Percentiles rank a stretch among this genome's conserved stretches.
These are phyloP conservation scores for Candida anutae DNA, from an alignment of 1,139 yeast species.

Conservation along the genomic window DNA sequence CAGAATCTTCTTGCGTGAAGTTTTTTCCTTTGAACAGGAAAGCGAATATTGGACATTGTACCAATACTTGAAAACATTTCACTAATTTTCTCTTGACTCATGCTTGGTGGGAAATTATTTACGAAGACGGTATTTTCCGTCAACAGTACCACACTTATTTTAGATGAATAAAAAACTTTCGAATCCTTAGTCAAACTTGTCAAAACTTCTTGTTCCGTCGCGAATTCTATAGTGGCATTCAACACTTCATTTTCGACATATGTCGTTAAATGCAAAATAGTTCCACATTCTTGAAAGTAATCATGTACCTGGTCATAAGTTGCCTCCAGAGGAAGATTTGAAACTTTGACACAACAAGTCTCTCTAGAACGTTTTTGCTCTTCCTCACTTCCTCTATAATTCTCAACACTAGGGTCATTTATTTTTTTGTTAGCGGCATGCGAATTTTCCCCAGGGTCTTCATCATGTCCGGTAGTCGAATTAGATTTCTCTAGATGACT, in stretches of 20 bases:
- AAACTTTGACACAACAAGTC: slow-evolving; percentile 41
- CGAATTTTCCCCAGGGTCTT: no score
- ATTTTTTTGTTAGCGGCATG: slow-evolving; percentile 1
- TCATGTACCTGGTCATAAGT: slow-evolving; percentile 25
- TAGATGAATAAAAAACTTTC: slow-evolving; percentile 36
- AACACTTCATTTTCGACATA: slow-evolving; percentile 11
- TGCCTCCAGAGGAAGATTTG: slow-evolving; percentile 23
- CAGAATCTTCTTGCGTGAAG: slow-evolving; percentile 59
- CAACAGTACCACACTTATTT: slow-evolving; percentile 40
- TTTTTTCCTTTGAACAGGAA: slow-evolving; percentile 58
- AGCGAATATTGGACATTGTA: slow-evolving; percentile 44
- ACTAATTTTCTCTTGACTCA: slow-evolving; percentile 31
- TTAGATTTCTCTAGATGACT: no score
- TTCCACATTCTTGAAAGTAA: slow-evolving; percentile 60
- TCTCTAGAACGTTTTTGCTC: slow-evolving; percentile 46
- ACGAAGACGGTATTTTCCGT: slow-evolving; percentile 51
- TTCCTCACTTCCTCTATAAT: not conserved
- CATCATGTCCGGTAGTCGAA: not conserved
- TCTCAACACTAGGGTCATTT: not conserved
- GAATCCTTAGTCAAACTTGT: slow-evolving; percentile 55
- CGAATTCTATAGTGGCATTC: slow-evolving; percentile 51
- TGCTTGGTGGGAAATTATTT: slow-evolving; percentile 64
- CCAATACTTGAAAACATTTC: slow-evolving; percentile 41
- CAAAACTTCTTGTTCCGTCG: slow-evolving; percentile 39
- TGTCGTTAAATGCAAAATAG: slow-evolving; percentile 24